phyloP scores from a whole-genome alignment of 2,329 filamentous ascomycete genomes.

The Fusarium coicis region DNA sequence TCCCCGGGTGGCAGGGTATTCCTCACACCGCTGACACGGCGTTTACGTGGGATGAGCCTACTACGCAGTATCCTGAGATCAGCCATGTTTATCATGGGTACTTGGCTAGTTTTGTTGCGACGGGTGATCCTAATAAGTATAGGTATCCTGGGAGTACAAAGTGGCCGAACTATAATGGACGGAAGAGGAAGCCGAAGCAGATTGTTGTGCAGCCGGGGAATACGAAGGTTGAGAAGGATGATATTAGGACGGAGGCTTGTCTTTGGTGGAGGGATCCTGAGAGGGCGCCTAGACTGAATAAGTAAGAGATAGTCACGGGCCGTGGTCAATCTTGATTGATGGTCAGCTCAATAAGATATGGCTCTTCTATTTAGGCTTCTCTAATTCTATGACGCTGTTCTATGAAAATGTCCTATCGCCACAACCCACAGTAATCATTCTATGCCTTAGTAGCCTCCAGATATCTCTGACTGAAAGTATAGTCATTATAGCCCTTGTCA shows the following conservation, averaged over 20 bases:
- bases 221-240: conserved; percentile 49
- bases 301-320: conserved; percentile 30
- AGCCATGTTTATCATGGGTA: conserved; percentile 51
- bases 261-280: conserved; percentile 51
- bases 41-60: conserved; percentile 52
- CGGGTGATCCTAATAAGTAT: conserved; percentile 49
- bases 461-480: conserved; percentile 43
- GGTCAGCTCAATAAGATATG: neutral
- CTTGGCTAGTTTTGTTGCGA: conserved; percentile 51
- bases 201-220: conserved; percentile 48
- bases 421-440: accelerated
- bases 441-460: neutral
- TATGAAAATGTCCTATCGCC: neutral
- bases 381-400: neutral
- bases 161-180: conserved; percentile 31
- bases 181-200: conserved; percentile 32
- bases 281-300: conserved; percentile 49
- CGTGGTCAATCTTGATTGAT: no score
- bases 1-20: conserved; percentile 50
- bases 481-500: conserved; percentile 46
- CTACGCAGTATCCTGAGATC: conserved; percentile 50
- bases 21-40: conserved; percentile 51
- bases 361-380: accelerated
- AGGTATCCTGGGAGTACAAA: conserved; percentile 32
- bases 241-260: conserved; percentile 48